A percentile compares a stretch with the other conserved stretches of the same genome.
Evolutionary conservation across 169 alveolate genomes (phyloP).

Genomic region (Plasmodium adleri): DNA sequence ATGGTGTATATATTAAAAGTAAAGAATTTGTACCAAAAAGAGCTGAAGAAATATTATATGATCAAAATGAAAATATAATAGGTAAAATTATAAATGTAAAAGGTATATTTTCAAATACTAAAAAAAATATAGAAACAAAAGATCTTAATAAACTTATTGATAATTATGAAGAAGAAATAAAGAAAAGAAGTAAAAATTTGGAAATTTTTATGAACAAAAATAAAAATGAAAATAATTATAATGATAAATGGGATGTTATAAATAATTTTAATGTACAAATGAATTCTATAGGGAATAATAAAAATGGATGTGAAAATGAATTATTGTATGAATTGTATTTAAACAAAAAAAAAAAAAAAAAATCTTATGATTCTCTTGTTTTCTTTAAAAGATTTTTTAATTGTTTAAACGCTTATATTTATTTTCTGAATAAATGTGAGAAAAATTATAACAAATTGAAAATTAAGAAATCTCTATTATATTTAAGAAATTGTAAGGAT

Average conservation of each 20-base stretch:
- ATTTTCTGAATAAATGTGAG: constrained; percentile 58
- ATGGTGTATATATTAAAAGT: background rate
- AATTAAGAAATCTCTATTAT: constrained; percentile 34
- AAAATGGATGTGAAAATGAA: background rate
- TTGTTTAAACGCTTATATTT: constrained; percentile 38
- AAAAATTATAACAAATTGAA: constrained; percentile 47
- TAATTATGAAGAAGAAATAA: constrained; percentile 50
- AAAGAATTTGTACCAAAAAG: constrained; percentile 1
- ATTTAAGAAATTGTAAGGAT: constrained; percentile 68
- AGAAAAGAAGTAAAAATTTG: constrained; percentile 43
- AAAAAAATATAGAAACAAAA: constrained; percentile 51
- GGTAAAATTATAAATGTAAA: constrained; percentile 40
- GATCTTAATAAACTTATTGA: constrained; percentile 58
- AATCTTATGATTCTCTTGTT: constrained; percentile 40
- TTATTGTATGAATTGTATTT: constrained; percentile 42
- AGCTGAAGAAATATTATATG: constrained; percentile 8
- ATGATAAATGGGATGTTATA: constrained; percentile 43
- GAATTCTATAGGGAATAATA: constrained; percentile 15
- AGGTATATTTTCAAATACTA: constrained; percentile 36
- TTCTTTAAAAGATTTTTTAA: constrained; percentile 66
- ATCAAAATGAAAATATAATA: constrained; percentile 14
- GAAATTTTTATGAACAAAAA: constrained; percentile 55
- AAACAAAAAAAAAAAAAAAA: constrained; percentile 58
- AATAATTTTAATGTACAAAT: constrained; percentile 61
- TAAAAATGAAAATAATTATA: constrained; percentile 68